Evolutionary conservation across 331 rosid genomes (phyloP), one percentile per base, ranked within the genome.

Genomic region (Malus hybrid): DNA sequence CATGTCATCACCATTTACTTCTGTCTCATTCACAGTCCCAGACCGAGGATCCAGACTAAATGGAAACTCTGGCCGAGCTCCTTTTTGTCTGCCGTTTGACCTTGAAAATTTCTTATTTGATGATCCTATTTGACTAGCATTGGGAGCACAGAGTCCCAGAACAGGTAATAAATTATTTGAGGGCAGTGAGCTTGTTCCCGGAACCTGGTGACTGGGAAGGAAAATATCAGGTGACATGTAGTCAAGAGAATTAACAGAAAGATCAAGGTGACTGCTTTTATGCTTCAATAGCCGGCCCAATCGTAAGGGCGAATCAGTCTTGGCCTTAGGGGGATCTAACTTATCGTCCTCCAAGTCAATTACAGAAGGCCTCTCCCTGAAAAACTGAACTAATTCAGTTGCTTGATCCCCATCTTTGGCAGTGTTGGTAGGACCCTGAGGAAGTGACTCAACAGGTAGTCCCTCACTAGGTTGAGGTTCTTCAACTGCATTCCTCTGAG

Each of bases 81-180:
- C 97, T 36, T 75, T 85, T 56, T 85, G 88, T 75, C 90, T 90
- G 74, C 92, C 87, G 74, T 88, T 88, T 61, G 89, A 83, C 80
- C 90, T 90, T 1, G 97, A 86, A 79, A 79, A 66, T 69, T 82
- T 92, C 76, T 83, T 81, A 75, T 86, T 90, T 42, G 89, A 80
- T 22, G 93, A 78, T 67, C 89, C 96, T 16, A 80, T 65, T 76
- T 88, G 93, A 80, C 81, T 88, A 72, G 91, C 90, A 87, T 86
- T 88, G 67, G 98, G 96, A 81, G 98, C 99, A 88, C 93, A 89
- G 1, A 95, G 97, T 79, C 99, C 99, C 32, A 95, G 85, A 80
- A 92, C 97, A 15, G 99, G 99, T 62, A 90, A 86, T 71, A 95
- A 79, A 83, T 90, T 84, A 76, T 76, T 84, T 62, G 87, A 31